A percentile compares a stretch with the other conserved stretches of the same genome.
Evolutionary conservation across 2,329 filamentous ascomycete species (phyloP).

Genomic region (Colletotrichum sp.): DNA sequence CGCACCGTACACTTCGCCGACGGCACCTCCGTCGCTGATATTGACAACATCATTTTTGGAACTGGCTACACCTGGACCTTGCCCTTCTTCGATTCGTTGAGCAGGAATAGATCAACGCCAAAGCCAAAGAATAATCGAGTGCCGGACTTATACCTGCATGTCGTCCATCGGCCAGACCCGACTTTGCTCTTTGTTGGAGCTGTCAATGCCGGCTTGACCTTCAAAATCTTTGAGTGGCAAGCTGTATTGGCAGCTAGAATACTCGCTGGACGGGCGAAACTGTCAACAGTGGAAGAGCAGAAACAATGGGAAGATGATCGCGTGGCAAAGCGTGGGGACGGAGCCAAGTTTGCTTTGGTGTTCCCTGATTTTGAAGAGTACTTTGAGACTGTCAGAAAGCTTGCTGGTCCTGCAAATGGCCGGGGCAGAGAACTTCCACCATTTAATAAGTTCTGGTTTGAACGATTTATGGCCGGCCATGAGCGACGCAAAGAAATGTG

Average conservation of each 20-base stretch:
- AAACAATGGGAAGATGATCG: conserved; percentile 61
- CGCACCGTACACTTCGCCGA: conserved; percentile 62
- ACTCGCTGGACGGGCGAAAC: conserved; percentile 53
- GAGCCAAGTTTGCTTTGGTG: conserved; percentile 59
- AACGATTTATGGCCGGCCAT: conserved; percentile 58
- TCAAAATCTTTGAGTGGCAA: conserved; percentile 74
- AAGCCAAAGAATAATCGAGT: conserved; percentile 57
- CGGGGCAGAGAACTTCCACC: conserved; percentile 49
- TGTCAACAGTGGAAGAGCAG: conserved; percentile 56
- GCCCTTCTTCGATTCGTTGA: conserved; percentile 55
- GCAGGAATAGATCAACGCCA: background rate
- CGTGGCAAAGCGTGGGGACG: conserved; percentile 59
- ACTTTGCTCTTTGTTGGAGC: conserved; percentile 64
- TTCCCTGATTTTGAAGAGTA: conserved; percentile 69
- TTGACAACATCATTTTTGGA: conserved; percentile 71
- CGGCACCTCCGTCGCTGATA: conserved; percentile 52
- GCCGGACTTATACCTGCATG: conserved; percentile 61
- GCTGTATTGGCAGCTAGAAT: conserved; percentile 65
- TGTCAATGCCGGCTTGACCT: conserved; percentile 62
- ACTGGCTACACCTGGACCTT: conserved; percentile 71
- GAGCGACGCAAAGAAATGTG: conserved; percentile 63
- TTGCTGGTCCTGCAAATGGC: conserved; percentile 53
- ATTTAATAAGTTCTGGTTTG: conserved; percentile 52
- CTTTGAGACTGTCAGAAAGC: conserved; percentile 58
- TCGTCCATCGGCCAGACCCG: conserved; percentile 59